phyloP scores from a whole-genome alignment of 2,329 filamentous ascomycete genomes.

The Cylindrodendrum hubeiense region DNA sequence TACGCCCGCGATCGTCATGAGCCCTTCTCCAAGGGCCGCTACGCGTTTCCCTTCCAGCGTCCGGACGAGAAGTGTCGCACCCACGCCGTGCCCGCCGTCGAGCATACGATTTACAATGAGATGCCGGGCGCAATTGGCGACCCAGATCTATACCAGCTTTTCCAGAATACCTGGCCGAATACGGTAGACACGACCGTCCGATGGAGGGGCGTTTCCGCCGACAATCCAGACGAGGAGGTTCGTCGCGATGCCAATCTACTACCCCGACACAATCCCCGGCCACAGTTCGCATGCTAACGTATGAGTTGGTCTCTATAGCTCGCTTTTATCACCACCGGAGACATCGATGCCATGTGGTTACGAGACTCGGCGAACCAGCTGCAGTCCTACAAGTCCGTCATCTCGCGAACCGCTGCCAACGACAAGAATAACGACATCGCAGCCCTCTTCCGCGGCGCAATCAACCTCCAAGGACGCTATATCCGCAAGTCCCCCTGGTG shows the following conservation, averaged over 20 bases:
- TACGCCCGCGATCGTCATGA: constrained; percentile 62
- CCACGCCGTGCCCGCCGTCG: constrained; percentile 82
- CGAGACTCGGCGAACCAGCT: constrained; percentile 88
- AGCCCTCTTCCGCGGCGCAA: constrained; percentile 78
- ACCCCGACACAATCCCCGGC: too few species aligned
- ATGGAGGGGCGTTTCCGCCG: constrained; percentile 72
- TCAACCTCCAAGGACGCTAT: constrained; percentile 82
- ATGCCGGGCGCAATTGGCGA: constrained; percentile 80
- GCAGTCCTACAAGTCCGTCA: constrained; percentile 77
- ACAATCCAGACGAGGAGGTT: constrained; percentile 70
- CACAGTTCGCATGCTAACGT: not conserved
- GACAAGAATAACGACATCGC: constrained; percentile 67
- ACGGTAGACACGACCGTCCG: constrained; percentile 80
- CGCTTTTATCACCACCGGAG: constrained; percentile 85
- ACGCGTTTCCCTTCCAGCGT: constrained; percentile 84
- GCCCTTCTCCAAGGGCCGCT: constrained; percentile 81
- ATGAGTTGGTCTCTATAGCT: constrained; percentile 57
- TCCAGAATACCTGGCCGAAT: constrained; percentile 80
- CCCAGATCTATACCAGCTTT: constrained; percentile 79
- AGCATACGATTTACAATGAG: constrained; percentile 75
- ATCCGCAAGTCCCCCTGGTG: constrained; percentile 82
- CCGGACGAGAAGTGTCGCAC: constrained; percentile 83
- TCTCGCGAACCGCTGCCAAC: constrained; percentile 63
- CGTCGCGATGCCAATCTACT: not conserved
- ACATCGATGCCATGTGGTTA: constrained; percentile 95